A percentile compares a stretch with the other conserved stretches of the same genome.
phyloP scores from a whole-genome alignment of 345 rosid species.

The Barbarea vulgaris region DNA sequence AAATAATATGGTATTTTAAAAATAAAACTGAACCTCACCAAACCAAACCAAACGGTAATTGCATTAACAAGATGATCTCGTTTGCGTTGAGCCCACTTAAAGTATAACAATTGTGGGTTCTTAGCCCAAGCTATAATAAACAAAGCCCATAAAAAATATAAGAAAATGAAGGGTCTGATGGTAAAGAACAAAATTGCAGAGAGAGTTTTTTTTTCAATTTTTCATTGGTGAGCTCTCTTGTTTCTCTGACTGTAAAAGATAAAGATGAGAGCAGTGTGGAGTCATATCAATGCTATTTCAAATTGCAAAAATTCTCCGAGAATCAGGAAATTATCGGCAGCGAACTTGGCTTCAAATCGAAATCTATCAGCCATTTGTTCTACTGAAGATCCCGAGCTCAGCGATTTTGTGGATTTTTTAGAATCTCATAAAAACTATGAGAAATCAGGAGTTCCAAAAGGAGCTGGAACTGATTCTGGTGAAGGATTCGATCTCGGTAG shows the following conservation, averaged over 20 bases:
- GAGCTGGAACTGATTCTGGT: slow-evolving; percentile 82
- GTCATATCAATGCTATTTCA: neutral
- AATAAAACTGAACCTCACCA: no score
- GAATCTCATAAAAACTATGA: slow-evolving; percentile 89
- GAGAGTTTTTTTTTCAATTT: neutral
- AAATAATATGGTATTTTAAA: no score
- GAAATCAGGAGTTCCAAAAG: slow-evolving; percentile 79
- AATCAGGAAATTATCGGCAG: neutral
- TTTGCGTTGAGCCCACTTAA: neutral
- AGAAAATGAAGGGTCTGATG: no score
- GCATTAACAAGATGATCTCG: neutral
- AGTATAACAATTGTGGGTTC: neutral
- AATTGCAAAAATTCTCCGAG: slow-evolving; percentile 18
- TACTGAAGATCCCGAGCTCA: slow-evolving; percentile 55
- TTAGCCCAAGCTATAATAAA: neutral
- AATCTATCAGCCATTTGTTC: slow-evolving; percentile 27
- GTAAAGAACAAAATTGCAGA: neutral
- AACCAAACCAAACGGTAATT: neutral
- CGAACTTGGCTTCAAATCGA: slow-evolving; percentile 9
- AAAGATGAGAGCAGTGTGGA: slow-evolving; percentile 35
- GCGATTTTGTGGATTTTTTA: slow-evolving; percentile 60
- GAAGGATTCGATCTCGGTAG: slow-evolving; percentile 86
- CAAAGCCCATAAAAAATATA: neutral
- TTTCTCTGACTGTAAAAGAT: neutral
- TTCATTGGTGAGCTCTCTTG: neutral